These are phyloP conservation scores for Delitschia confertaspora DNA, from an alignment of 495 filamentous ascomycete species.

Conservation along the genomic window DNA sequence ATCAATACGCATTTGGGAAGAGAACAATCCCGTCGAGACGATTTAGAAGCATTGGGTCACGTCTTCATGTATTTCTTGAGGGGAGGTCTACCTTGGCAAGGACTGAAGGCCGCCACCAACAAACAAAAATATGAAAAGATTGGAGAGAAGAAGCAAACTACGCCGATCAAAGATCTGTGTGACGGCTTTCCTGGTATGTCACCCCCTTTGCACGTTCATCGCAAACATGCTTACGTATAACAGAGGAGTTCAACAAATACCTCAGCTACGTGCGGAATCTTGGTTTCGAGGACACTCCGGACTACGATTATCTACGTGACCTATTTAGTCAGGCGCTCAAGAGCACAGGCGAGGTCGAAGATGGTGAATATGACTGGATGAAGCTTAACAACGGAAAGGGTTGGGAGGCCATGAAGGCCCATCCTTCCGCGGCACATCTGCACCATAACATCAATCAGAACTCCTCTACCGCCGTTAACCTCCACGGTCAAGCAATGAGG, in stretches of 20 bases:
- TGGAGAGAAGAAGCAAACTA: conserved; percentile 99
- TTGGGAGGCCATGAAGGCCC: conserved; percentile 83
- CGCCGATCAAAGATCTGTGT: conserved; percentile 91
- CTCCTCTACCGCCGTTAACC: conserved; percentile 60
- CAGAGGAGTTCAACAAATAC: conserved; percentile 95
- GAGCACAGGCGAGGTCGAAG: conserved; percentile 87
- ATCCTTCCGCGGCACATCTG: conserved; percentile 59
- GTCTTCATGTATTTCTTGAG: conserved; percentile 99
- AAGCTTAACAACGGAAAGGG: conserved; percentile 92
- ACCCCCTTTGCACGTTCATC: background rate
- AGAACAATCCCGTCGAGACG: conserved; percentile 93
- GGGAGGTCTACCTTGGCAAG: conserved; percentile 95
- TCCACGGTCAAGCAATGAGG: conserved; percentile 48
- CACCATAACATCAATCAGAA: conserved; percentile 57
- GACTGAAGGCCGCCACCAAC: conserved; percentile 96
- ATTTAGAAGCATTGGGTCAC: conserved; percentile 91
- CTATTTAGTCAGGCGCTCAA: conserved; percentile 96
- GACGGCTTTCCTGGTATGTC: conserved; percentile 76
- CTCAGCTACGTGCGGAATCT: conserved; percentile 94
- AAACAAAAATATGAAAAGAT: conserved; percentile 99
- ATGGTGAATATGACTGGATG: conserved; percentile 99
- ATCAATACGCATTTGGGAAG: conserved; percentile 98
- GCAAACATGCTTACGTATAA: conserved; percentile 15
- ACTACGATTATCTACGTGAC: conserved; percentile 96
- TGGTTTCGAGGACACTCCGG: conserved; percentile 95